Evolutionary conservation across 345 rosid species (phyloP).

Genomic region (Sonneratia alba): DNA sequence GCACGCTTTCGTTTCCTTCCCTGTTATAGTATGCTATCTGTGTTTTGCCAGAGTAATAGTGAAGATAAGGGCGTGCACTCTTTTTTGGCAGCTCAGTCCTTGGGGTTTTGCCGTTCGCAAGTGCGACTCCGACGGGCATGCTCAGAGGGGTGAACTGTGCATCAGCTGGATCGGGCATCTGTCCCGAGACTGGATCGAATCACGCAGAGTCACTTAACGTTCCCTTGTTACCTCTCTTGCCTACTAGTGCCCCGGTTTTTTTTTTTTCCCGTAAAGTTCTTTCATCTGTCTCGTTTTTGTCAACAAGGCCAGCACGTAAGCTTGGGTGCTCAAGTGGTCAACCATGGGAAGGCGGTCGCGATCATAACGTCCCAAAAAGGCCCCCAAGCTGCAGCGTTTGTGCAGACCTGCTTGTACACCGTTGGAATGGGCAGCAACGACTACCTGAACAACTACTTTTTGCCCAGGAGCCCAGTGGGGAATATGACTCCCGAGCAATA

Average conservation of each 20-base stretch:
- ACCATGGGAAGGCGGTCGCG: too few relatives aligned
- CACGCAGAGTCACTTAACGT: conserved; percentile 10
- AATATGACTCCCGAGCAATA: conserved; percentile 10
- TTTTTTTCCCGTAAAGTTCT: too few relatives aligned
- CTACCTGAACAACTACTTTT: conserved; percentile 33
- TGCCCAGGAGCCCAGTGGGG: conserved; percentile 15
- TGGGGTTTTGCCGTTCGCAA: conserved; percentile 33
- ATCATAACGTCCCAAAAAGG: too few relatives aligned
- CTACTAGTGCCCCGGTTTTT: too few relatives aligned
- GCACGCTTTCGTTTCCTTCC: conserved; percentile 1
- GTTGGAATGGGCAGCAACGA: conserved; percentile 35
- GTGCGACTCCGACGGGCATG: conserved; percentile 9
- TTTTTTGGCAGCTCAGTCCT: conserved; percentile 19
- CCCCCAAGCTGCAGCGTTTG: conserved; percentile 13
- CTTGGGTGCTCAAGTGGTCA: conserved; percentile 39
- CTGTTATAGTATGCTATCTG: not conserved
- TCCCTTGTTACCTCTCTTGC: too few relatives aligned
- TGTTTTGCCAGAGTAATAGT: too few relatives aligned
- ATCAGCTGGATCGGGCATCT: conserved; percentile 42
- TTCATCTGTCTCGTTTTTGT: too few relatives aligned
- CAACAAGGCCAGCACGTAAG: conserved; percentile 39
- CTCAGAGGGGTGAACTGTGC: conserved; percentile 36
- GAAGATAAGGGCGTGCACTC: not conserved
- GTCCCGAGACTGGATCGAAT: conserved; percentile 18
- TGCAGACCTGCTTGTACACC: too few relatives aligned